Base-by-base conservation (phyloP, 23 red algal species). In the Agarophyton chilense region DNA sequence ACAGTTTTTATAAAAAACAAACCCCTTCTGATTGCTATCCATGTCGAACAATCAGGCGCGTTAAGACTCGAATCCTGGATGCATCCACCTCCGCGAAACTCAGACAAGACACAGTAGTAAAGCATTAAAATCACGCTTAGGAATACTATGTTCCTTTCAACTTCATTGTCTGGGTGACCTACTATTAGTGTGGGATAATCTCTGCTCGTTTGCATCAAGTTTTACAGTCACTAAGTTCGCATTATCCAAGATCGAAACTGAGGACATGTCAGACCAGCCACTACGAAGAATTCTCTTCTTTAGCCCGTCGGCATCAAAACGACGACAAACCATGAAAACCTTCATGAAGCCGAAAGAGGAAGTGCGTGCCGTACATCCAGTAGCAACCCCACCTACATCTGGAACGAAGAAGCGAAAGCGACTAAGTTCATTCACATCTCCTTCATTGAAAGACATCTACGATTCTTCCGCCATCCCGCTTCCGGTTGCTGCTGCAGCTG, bases 261-360 rank as follows among this genome's bases (percentile, higher is more conserved):
- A 29, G 16, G 10, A 1, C 60, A 74, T 74, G 68, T 43, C 68
- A 18, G 68, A 74, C 68, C 18, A 74, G 18, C 68, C 38, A 9
- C 9, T 74, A 47, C 40, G 43, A 74, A 46, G 68, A 16, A 19
- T 74, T 2, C 68, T 74, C 21, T 74, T 74, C 25, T 31, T 39
- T 2, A 29, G 68, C 41, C 40, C 68, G 25, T 2, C 2, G 24
- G 47, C 21, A 29, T 7, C 39, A 49, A 18, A 19, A 74, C 40
- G 38, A 16, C 26, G 8, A 18, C 38, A 43, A 25, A 47, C 11
- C n/a, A 49, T 25, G 43, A 74, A 49, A 74, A 74, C 68, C 9
- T 46, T 74, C 18, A 7, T 74, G 41, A 49, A 49, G 41, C 68
- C 68, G 24, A 74, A 74, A 31, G 68, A 74, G 24, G 68, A 74